These are phyloP conservation scores for Acanthamoeba castellanii DNA, from an alignment of 208 protist genomes.

Conservation along the genomic window DNA sequence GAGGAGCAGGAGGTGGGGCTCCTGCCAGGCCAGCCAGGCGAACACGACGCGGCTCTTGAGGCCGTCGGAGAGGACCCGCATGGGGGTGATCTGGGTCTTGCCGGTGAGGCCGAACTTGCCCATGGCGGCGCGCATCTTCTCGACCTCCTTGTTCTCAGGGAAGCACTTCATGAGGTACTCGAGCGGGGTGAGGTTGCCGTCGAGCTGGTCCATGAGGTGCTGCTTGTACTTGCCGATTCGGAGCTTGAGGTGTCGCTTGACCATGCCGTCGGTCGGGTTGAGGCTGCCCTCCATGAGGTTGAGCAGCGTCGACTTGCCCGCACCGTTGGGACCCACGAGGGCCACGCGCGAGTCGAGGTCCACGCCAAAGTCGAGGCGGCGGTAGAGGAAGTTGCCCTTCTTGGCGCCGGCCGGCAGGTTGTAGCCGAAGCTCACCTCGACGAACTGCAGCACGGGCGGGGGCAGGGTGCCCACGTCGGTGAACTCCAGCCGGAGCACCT, in stretches of 20 bases:
- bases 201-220: slow-evolving; percentile 97
- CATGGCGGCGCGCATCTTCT: slow-evolving; percentile 92
- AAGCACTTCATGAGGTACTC: slow-evolving; percentile 95
- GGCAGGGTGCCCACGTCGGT: slow-evolving; percentile 84
- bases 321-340: slow-evolving; percentile 90
- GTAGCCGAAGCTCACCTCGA: slow-evolving; percentile 85
- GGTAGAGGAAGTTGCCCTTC: slow-evolving; percentile 84
- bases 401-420: slow-evolving; percentile 70
- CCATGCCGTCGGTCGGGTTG: slow-evolving; percentile 80
- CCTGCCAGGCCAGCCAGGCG: slow-evolving; percentile 93
- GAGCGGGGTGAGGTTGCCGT: slow-evolving; percentile 94
- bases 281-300: slow-evolving; percentile 87
- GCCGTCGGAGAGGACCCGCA: slow-evolving; percentile 96
- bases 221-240: slow-evolving; percentile 94
- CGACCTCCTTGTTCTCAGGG: slow-evolving; percentile 91
- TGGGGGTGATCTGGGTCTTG: slow-evolving; percentile 93
- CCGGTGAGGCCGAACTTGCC: slow-evolving; percentile 94
- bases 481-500: slow-evolving; percentile 82
- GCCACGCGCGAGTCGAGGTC: slow-evolving; percentile 88
- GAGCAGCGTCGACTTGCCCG: slow-evolving; percentile 89
- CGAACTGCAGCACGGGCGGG: slow-evolving; percentile 96
- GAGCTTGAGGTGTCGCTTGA: slow-evolving; percentile 86
- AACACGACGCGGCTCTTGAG: slow-evolving; percentile 97
- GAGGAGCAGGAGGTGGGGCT: slow-evolving; percentile 88
- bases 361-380: slow-evolving; percentile 87